Evolutionary conservation across 345 rosid species (phyloP).

Genomic region (Gossypium stocksii): DNA sequence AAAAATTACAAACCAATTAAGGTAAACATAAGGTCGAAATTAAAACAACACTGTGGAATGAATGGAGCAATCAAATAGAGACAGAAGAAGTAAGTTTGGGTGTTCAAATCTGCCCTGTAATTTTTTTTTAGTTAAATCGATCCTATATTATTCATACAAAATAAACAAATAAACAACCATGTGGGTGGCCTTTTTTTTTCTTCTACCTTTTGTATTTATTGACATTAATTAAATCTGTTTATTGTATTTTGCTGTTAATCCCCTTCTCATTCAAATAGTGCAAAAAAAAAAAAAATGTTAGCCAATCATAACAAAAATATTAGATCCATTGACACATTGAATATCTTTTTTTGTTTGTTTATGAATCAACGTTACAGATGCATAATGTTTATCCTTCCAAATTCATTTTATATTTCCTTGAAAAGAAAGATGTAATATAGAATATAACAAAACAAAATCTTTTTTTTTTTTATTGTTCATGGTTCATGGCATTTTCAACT

Average conservation of each 20-base stretch:
- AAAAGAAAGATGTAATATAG: too few relatives aligned
- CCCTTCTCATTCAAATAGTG: background rate
- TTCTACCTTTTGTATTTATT: background rate
- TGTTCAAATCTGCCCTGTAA: background rate
- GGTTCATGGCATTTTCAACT: background rate
- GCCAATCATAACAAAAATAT: background rate
- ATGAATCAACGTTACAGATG: too few relatives aligned
- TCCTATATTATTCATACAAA: background rate
- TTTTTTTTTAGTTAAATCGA: too few relatives aligned
- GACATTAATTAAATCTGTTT: background rate
- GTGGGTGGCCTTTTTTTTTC: background rate
- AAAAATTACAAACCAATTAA: background rate
- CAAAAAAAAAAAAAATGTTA: background rate
- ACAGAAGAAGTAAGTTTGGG: background rate
- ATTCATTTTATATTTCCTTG: too few relatives aligned
- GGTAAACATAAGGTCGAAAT: background rate
- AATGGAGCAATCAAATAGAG: background rate
- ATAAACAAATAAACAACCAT: conserved; percentile 2
- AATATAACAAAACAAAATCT: too few relatives aligned
- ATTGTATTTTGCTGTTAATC: background rate
- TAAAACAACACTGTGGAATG: background rate
- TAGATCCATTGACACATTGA: too few relatives aligned
- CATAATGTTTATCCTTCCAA: too few relatives aligned
- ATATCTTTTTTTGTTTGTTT: too few relatives aligned
- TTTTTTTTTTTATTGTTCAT: background rate